Evolutionary conservation across 2,329 filamentous ascomycete species (phyloP), one percentile per base, ranked within the genome.

Genomic region (Corniculantispora saksenae): DNA sequence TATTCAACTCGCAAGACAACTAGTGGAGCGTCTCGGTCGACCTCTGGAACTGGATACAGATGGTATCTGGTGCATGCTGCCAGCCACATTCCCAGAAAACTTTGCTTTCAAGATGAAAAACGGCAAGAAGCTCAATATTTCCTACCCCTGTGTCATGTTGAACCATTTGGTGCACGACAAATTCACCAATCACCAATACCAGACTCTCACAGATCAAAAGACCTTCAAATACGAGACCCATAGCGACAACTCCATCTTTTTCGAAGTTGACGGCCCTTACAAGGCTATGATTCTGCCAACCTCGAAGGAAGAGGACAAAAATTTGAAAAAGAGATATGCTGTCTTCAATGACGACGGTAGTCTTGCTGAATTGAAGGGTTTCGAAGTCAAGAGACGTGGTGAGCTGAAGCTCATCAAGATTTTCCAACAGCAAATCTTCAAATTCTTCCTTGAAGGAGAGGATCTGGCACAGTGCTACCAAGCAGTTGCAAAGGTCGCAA

Each of bases 391-490:
- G 82, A 90, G 95, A 75, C 87, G 95, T 86, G 95, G 95, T 83
- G 95, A 99, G 80, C 82, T 99, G 71, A 99, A 99, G 81, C 89
- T 99, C 71, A 99, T 99, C 86, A 99, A 99, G 80, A 99, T 98
- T 75, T 99, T 99, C 77, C 95, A 99, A 77, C 93, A 95, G 66
- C 95, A 99, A 74, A 97, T 99, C 70, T 99, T 99, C 89, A 97
- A 97, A 75, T 98, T 99, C 79, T 99, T 99, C 80, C 82, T 99
- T 7, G 94, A 99, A 73, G 95, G 95, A 8, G 86, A 87, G 4
- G 97, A 93, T 0, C 83, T 99, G 54, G 83, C 89, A 3, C 94
- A 98, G 75, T 97, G 93, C 21, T 99, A 99, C 74, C 87, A 80
- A 17, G 90, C 94, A 2, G 96, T 99, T 2, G 94, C 96, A 62